Base-by-base conservation (phyloP, 805 yeast species). In the Candida maltosa region DNA sequence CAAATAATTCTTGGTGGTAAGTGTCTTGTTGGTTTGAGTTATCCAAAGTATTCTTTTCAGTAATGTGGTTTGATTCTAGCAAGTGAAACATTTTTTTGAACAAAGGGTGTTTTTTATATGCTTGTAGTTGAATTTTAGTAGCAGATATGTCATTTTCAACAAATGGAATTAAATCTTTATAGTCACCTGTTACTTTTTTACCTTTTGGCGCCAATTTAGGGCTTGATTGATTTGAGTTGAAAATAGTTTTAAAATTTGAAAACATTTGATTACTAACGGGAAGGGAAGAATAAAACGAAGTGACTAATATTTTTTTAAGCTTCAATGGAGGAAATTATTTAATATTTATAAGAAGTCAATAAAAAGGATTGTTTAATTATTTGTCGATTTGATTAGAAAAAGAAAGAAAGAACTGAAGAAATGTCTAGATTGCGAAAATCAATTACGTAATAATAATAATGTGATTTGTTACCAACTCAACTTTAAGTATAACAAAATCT, bases 61-160 rank as follows among this genome's bases (percentile, higher is more conserved):
- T 28, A 4, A 14, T n/a, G n/a, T 55, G 60, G 26, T 48, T 49
- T 2, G 35, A 11, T 18, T 53, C 57, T 2, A 56, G 32, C 4
- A 54, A 34, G 23, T 44, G 49, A 40, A 35, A 47, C 15, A 58
- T 24, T 39, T 54, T 58, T 27, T 42, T 43, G 38, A 45, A 53
- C n/a, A 55, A 37, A 1, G 44, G 36, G 26, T 49, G 46, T 14
- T 54, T 50, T 30, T 54, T 52, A 26, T 47, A 51, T 23, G 38
- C 38, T 25, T 46, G 50, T 7, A 58, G 46, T 29, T 56, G 56
- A n/a, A 31, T 40, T 32, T 50, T 45, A 2, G 48, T 44, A 2
- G 32, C 31, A 9, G 41, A 39, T 9, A 56, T 52, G 36, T 56
- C 62, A 23, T 50, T 40, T 23, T 47, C 42, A 6, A 56, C 51